Evolutionary conservation across 768 basidiomycete species (phyloP), one percentile per base, ranked within the genome.

Genomic region (Floccularia luteovirens): DNA sequence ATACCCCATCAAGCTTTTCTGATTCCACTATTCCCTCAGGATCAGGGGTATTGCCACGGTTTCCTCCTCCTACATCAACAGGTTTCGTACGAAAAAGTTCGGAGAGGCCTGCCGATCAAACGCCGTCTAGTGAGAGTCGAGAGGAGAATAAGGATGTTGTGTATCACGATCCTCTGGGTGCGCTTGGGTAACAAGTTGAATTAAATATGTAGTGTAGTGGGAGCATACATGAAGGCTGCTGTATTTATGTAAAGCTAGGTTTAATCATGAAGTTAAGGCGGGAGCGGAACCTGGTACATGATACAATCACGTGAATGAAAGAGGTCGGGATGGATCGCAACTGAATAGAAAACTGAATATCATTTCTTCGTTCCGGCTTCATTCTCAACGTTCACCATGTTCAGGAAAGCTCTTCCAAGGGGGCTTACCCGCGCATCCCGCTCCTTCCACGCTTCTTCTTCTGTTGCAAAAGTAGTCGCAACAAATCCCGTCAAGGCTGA

Each of bases 401-500:
- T 87, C 60, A 74, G 67, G 62, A 86, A 75, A 63, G 64, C 73
- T 43, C 58, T 89, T 47, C 69, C 69, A 33, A 74, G 70, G 58
- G 63, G 72, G 42, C 61, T 80, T 38, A 49, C 60, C 41, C 71
- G 64, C 49, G 58, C 70, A 33, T 64, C 63, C 24, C 74, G 83
- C 46, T 63, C 77, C 3, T 90, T 90, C 61, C 75, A 79, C 53
- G 66, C 79, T 1, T 79, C 90, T 2, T 59, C 75, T 5, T 62
- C 76, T 30, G 73, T 69, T 17, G 62, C 69, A 46, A 76, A 69
- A 54, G 69, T 89, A 48, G 76, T 78, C 43, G 77, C 78, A 28
- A 79, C 83, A 34, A 82, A 74, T 53, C 82, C 86, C 19, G 73
- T 80, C 48, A 86, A 79, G 60, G 90, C 89, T 12, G 72, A 89